These are phyloP conservation scores for Pestalotiopsis fici DNA, from an alignment of 2,329 filamentous ascomycete species.

Conservation along the genomic window DNA sequence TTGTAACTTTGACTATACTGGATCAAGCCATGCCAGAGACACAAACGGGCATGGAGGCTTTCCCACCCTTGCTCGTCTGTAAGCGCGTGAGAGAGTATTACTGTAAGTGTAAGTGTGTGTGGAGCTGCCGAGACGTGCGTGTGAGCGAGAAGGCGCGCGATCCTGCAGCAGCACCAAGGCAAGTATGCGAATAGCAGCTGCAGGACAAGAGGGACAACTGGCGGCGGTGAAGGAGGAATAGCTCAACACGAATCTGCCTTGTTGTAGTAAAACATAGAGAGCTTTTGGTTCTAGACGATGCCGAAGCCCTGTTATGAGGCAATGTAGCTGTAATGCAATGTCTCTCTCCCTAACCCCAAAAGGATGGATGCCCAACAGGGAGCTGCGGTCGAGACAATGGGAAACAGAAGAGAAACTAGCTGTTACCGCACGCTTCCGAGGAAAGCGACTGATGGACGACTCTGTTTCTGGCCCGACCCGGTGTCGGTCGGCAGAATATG, in stretches of 20 bases:
- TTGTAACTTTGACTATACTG: no score
- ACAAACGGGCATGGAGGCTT: no score
- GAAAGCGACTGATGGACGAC: no score
- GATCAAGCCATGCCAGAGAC: no score
- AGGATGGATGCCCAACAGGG: constrained; percentile 9
- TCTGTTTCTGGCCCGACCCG: not conserved
- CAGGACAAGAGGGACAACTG: constrained; percentile 3
- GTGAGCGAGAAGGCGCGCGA: not conserved
- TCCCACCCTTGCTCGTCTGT: no score
- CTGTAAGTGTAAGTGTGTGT: no score
- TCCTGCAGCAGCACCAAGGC: not conserved
- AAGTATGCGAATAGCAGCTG: not conserved
- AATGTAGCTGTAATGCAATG: not conserved
- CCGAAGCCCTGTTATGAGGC: not conserved
- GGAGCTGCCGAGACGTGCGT: not conserved
- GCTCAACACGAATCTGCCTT: not conserved
- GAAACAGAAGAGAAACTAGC: no score
- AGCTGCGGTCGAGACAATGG: not conserved
- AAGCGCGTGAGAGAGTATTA: no score
- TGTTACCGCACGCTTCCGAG: not conserved
- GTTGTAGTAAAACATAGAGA: not conserved
- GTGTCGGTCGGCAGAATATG: constrained; percentile 8
- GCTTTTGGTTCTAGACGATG: not conserved
- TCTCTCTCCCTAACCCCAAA: not conserved
- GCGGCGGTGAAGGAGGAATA: constrained; percentile 2